Base-by-base conservation (phyloP, 1,284 basidiomycete genomes). In the Rhodotorula sp. region DNA sequence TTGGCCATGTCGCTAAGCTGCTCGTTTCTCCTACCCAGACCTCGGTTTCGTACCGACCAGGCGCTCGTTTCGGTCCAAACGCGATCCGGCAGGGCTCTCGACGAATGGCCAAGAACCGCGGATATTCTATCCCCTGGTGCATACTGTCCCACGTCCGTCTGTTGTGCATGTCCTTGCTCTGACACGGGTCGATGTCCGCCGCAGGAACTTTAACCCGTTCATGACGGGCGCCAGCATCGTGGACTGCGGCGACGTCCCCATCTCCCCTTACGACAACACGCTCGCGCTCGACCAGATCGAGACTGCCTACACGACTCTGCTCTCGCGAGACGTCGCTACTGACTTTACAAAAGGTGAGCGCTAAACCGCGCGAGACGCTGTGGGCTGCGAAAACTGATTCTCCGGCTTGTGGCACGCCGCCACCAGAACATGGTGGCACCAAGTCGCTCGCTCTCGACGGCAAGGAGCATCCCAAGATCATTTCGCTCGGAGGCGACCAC, bases 401-500 rank as follows among this genome's bases (percentile, higher is more conserved):
- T 57, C 7, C n/a, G 12, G 20, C n/a, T 53, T 14, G 6, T 29
- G n/a, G n/a, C n/a, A n/a, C n/a, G n/a, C n/a, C 12, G 12, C 26
- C 26, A 26, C 51, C 54, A 60, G 62, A 63, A 17, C 42, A 59
- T 10, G 71, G 65, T 8, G 64, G 65, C 3, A 73, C 55, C 33
- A 67, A 64, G 30, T 30, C 61, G 15, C 18, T 72, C n/a, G 60
- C 65, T 22, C 48, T 51, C 12, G 64, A 73, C 48, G 73, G 73
- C 20, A 57, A 59, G 48, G 71, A 72, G 59, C 71, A 73, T 30
- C 71, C 73, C 1, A 55, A 80, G 10, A 79, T 83, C 20, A 68
- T 83, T 60, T 81, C 82, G 1, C 76, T 83, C 14, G 82, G 82
- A 24, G 82, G 82, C 18, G 82, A 83, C 62, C 82, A 83, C 74